Evolutionary conservation across 768 basidiomycete genomes (phyloP), one percentile per base, ranked within the genome.

Genomic region (Amanita pallidorosea): DNA sequence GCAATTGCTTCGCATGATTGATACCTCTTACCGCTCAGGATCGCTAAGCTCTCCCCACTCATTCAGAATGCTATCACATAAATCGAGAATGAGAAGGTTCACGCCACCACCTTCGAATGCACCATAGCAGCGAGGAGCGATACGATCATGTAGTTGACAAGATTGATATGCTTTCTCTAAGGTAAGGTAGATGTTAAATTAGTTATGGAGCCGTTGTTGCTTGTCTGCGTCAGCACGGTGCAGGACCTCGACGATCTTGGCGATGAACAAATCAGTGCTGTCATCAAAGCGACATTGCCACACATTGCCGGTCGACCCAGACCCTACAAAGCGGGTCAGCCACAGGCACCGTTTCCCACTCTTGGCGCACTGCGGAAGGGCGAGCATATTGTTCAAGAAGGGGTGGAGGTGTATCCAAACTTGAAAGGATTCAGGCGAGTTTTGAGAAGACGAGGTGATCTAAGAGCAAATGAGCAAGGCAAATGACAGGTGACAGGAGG

Each of bases 281-380:
- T 13, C 47, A 58, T 58, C 55, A 53, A 58, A 58, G 42, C 37
- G 57, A 50, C 57, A 54, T 58, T 56, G 25, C 57, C 57, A 58
- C 46, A 54, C 55, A 50, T 58, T 56, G 52, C 57, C 57, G 48
- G 57, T 56, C 22, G 57, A 58, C 35, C 57, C 57, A 8, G 49
- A 58, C 45, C n/a, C 53, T 53, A 58, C 22, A 33, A 55, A 56
- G 40, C 51, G 51, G 42, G 57, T 58, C 22, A 58, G 57, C 56
- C 57, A 58, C 25, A 58, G 53, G 51, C 53, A 54, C 43, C 27
- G 48, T 55, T 54, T 55, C 22, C 51, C n/a, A n/a, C n/a, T 51
- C 56, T 43, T 54, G 36, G 51, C 33, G 45, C 43, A 56, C 43
- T 55, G 53, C 27, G 53, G 57, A 47, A 56, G 55, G 31, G 36